phyloP scores from a whole-genome alignment of 306 rosid genomes.

The Acacia crassicarpa region DNA sequence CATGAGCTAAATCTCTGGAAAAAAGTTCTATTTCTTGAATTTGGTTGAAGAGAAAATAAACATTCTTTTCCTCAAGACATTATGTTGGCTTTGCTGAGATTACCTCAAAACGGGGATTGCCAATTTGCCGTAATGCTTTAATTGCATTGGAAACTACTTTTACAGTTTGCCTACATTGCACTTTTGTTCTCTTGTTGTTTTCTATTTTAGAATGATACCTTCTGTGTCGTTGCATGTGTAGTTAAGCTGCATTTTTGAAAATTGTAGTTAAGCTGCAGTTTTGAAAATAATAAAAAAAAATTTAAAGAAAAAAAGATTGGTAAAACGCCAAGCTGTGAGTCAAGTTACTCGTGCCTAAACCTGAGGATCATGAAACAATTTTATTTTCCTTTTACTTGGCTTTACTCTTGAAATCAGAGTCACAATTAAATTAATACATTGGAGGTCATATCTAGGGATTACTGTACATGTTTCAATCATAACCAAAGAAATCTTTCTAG shows the following conservation, averaged over 20 bases:
- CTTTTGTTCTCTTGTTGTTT: background rate
- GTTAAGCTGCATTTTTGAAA: background rate
- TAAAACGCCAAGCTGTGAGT: background rate
- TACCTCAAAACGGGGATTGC: background rate
- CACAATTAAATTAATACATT: background rate
- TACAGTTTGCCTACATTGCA: background rate
- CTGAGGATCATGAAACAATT: background rate
- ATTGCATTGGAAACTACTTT: background rate
- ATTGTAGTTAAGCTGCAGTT: background rate
- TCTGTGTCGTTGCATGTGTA: background rate
- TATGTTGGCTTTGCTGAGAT: background rate
- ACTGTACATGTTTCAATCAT: background rate
- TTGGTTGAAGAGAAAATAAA: background rate
- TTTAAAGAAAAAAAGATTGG: background rate
- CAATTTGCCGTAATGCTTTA: too few relatives aligned
- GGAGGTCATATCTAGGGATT: background rate
- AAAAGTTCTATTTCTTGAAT: background rate
- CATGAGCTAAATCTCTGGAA: background rate
- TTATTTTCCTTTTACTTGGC: background rate
- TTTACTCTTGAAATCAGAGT: background rate
- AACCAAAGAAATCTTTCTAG: background rate
- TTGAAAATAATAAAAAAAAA: background rate
- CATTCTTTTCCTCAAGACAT: background rate
- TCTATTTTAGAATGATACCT: background rate
- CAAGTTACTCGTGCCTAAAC: background rate